A percentile compares a stretch with the other conserved stretches of the same genome.
These are phyloP conservation scores for Penicillium bialowiezense DNA, from an alignment of 495 filamentous ascomycete genomes.

Conservation along the genomic window DNA sequence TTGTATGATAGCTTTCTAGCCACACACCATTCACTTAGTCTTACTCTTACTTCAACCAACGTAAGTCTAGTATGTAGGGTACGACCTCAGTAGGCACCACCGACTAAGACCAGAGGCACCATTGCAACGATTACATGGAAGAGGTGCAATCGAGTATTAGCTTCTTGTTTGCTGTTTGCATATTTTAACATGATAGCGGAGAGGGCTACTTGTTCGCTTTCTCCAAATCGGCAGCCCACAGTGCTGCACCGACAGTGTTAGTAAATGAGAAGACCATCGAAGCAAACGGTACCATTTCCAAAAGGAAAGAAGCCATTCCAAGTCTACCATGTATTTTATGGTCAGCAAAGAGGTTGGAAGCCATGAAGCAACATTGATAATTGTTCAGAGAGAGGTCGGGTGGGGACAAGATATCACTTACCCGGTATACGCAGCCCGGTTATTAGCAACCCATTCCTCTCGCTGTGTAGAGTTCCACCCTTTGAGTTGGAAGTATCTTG, in stretches of 20 bases:
- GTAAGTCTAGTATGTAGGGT: too few relatives aligned
- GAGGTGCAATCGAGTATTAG: not conserved
- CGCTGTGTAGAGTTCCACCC: conserved; percentile 62
- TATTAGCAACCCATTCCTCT: conserved; percentile 61
- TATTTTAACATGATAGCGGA: too few relatives aligned
- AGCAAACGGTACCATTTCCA: conserved; percentile 81
- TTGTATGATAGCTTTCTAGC: too few relatives aligned
- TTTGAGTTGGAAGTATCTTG: conserved; percentile 85
- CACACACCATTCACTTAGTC: too few relatives aligned
- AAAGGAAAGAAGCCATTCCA: conserved; percentile 68
- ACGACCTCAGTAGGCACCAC: too few relatives aligned
- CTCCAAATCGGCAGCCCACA: conserved; percentile 94
- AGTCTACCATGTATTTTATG: conserved; percentile 54
- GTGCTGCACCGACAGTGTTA: conserved; percentile 85
- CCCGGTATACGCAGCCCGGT: conserved; percentile 70
- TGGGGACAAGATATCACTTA: conserved; percentile 44
- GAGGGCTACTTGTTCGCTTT: conserved; percentile 31
- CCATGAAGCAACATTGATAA: too few relatives aligned
- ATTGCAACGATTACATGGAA: too few relatives aligned
- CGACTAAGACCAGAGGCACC: too few relatives aligned
- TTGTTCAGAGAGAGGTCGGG: not conserved
- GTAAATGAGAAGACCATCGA: conserved; percentile 88
- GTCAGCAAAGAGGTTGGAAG: too few relatives aligned
- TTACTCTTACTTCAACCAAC: too few relatives aligned
- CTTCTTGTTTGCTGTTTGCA: not conserved